Percentiles rank a stretch among this genome's conserved stretches.
phyloP scores from a whole-genome alignment of 306 rosid species.

The Cicer chorassanicum region DNA sequence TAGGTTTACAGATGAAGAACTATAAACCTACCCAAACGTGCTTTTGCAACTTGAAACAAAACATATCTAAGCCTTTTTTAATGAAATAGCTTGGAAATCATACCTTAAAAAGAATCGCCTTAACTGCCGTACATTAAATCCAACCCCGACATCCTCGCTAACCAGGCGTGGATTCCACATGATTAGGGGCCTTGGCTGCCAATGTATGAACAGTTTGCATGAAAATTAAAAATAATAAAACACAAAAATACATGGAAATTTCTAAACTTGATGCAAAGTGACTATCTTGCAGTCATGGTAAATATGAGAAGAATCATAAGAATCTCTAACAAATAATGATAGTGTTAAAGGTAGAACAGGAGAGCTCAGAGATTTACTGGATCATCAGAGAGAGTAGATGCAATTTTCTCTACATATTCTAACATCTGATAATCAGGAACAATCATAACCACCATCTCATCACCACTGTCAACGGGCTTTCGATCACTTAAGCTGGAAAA shows the following conservation, averaged over 20 bases:
- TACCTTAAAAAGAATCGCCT: conserved; percentile 89
- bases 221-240: conserved; percentile 12
- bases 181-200: conserved; percentile 90
- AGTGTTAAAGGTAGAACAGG: conserved; percentile 25
- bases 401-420: conserved; percentile 82
- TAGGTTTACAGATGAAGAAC: background rate
- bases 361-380: conserved; percentile 61
- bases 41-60: conserved; percentile 14
- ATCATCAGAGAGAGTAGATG: conserved; percentile 80
- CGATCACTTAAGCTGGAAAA: conserved; percentile 86
- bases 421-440: conserved; percentile 98
- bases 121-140: conserved; percentile 78
- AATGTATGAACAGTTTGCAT: conserved; percentile 37
- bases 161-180: conserved; percentile 98
- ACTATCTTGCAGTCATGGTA: conserved; percentile 38
- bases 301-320: conserved; percentile 10
- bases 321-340: conserved; percentile 29
- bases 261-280: conserved; percentile 17
- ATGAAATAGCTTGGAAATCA: conserved; percentile 33
- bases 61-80: conserved; percentile 7
- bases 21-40: background rate
- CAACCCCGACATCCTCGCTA: conserved; percentile 96
- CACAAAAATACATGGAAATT: conserved; percentile 19
- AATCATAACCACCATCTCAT: conserved; percentile 92
- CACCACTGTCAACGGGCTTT: conserved; percentile 78